phyloP scores from a whole-genome alignment of 75 land plant genomes.

The Cryptomeria japonica region DNA sequence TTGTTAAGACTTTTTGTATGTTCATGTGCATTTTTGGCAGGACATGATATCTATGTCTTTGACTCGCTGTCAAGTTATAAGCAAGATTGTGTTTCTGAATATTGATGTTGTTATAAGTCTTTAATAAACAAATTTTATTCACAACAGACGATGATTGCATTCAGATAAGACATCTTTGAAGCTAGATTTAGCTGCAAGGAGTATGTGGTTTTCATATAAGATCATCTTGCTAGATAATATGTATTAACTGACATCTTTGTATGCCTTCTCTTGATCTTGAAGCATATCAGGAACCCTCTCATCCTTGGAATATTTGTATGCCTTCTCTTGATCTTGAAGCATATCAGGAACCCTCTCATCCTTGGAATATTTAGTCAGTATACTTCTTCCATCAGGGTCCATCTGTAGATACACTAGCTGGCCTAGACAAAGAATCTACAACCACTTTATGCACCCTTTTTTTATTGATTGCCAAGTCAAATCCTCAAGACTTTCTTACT shows the following conservation, averaged over 20 bases:
- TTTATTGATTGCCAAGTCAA: too few species aligned
- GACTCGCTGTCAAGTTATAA: too few species aligned
- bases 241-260: background rate
- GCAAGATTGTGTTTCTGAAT: too few species aligned
- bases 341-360: too few species aligned
- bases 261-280: background rate
- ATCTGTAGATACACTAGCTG: background rate
- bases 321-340: background rate
- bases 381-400: background rate
- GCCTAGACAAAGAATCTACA: background rate
- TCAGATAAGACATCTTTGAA: background rate
- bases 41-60: background rate
- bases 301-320: too few species aligned
- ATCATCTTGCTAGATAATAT: background rate
- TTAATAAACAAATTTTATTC: too few species aligned
- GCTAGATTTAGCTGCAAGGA: background rate
- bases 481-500: too few species aligned
- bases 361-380: too few species aligned
- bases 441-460: background rate
- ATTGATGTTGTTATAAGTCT: too few species aligned
- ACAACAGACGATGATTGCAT: too few species aligned
- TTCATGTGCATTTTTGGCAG: background rate
- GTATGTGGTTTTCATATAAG: background rate
- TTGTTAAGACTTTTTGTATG: background rate
- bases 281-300: too few species aligned